A percentile compares a stretch with the other conserved stretches of the same genome.
Conservation (phyloP, 225 moss, liverwort and hornwort species). For the Marchantia paleacea region DNA sequence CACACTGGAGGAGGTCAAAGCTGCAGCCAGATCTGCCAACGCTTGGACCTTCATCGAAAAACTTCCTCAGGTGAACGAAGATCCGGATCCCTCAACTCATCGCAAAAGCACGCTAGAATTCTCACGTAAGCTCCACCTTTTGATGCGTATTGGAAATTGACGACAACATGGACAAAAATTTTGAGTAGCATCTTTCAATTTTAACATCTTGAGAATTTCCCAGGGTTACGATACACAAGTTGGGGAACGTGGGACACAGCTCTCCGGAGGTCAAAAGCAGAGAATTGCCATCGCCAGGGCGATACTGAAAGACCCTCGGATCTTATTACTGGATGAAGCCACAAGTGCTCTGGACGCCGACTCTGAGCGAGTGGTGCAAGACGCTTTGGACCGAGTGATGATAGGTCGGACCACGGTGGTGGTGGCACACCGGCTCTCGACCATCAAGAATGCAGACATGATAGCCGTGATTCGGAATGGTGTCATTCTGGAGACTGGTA, state of each 20-base stretch:
- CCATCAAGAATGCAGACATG: slow-evolving; percentile 72
- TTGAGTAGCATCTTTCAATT: not conserved
- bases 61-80: slow-evolving; percentile 40
- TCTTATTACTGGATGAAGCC: slow-evolving; percentile 87
- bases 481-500: slow-evolving; percentile 68
- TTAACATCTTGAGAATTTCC: not conserved
- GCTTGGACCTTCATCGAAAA: slow-evolving; percentile 56
- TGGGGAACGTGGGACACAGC: slow-evolving; percentile 83
- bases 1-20: slow-evolving; percentile 56
- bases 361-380: slow-evolving; percentile 80
- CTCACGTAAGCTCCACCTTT: not conserved
- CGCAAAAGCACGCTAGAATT: not conserved
- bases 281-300: slow-evolving; percentile 93
- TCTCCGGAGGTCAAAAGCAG: slow-evolving; percentile 97
- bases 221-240: slow-evolving; percentile 36
- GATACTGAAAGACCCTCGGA: slow-evolving; percentile 77
- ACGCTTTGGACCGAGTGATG: slow-evolving; percentile 80
- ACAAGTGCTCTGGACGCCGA: slow-evolving; percentile 92
- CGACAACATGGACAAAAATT: not conserved
- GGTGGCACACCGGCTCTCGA: slow-evolving; percentile 85
- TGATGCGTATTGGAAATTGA: not conserved
- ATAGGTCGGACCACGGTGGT: slow-evolving; percentile 78
- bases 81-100: slow-evolving; percentile 41
- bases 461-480: slow-evolving; percentile 87
- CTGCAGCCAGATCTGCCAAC: slow-evolving; percentile 60